Base-by-base conservation (phyloP, 495 filamentous ascomycete genomes). In the Aspergillus haitiensis region DNA sequence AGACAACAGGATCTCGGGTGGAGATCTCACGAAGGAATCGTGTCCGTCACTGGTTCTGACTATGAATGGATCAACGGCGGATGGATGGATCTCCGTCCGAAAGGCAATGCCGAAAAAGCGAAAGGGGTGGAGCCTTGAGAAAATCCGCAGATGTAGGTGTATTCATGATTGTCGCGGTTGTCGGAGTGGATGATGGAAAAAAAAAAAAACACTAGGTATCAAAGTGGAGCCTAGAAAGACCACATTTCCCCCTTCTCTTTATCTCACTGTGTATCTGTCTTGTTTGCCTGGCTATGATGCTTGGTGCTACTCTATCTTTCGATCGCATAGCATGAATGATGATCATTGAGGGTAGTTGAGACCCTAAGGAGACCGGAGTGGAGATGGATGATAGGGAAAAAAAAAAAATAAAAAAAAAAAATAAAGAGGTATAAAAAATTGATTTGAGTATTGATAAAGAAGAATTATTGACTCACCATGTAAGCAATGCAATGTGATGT, bases 41-140 rank as follows among this genome's bases (percentile, higher is more conserved):
- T 51, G 53, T 55, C 59, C 37, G 59, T 53, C 59, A 52, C 13
- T 57, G 47, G 59, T 33, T 6, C 21, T 27, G 21, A 35, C 51
- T 21, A 44, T 44, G 42, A 54, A 59, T 63, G 56, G 61, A 63
- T 59, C 55, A 51, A 35, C 32, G 45, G 37, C 33, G 6, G 51
- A 42, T n/a, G 39, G 31, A 32, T 48, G 40, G 55, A 57, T 37
- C 42, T 34, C 44, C 42, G 18, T 33, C 7, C 18, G 34, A 34
- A 33, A 32, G 48, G 21, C 48, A 40, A n/a, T 40, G 10, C 37
- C 37, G 37, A 40, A 27, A 27, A 27, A 27, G 21, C 21, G 21
- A 27, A 27, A 27, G 21, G 21, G 21, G 21, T 27, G 21, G 21
- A 27, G 21, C 21, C 21, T 27, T 27, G 42, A 47, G 9, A 47